These are phyloP conservation scores for Nepenthes alata DNA, from an alignment of 179 eudicot genomes.

Conservation along the genomic window DNA sequence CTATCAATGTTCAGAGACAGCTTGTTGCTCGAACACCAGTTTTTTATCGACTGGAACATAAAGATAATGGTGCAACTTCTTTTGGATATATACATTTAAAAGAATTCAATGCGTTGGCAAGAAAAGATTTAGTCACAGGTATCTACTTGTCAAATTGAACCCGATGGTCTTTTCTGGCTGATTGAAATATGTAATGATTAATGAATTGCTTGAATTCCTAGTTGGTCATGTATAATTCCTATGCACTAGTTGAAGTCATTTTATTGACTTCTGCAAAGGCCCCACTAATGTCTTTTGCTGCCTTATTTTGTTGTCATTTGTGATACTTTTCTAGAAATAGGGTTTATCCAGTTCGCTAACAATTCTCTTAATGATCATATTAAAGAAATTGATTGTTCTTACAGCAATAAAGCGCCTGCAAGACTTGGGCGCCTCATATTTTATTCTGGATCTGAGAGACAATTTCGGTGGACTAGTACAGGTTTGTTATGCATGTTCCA, in stretches of 20 bases:
- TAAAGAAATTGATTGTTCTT: slow-evolving; percentile 4
- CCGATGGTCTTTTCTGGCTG: no score
- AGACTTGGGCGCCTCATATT: slow-evolving; percentile 71
- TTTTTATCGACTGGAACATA: slow-evolving; percentile 64
- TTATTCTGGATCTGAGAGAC: slow-evolving; percentile 83
- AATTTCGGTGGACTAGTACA: slow-evolving; percentile 92
- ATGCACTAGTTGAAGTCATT: no score
- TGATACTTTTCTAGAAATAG: no score
- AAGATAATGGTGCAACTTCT: slow-evolving; percentile 40
- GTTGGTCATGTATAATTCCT: no score
- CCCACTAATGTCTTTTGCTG: no score
- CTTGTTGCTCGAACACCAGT: slow-evolving; percentile 77
- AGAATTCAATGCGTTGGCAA: slow-evolving; percentile 96
- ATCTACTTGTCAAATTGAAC: slow-evolving; percentile 4
- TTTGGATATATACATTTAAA: slow-evolving; percentile 87
- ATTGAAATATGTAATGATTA: no score
- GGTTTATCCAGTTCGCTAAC: not conserved
- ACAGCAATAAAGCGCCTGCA: slow-evolving; percentile 90
- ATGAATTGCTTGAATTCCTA: no score
- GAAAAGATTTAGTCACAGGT: slow-evolving; percentile 86
- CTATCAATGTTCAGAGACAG: slow-evolving; percentile 69
- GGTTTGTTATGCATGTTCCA: slow-evolving; percentile 28
- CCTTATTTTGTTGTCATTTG: no score
- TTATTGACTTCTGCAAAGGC: no score
- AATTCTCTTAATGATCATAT: slow-evolving; percentile 3